phyloP scores from a whole-genome alignment of 2,329 filamentous ascomycete species.

The Trichoderma asperellum region DNA sequence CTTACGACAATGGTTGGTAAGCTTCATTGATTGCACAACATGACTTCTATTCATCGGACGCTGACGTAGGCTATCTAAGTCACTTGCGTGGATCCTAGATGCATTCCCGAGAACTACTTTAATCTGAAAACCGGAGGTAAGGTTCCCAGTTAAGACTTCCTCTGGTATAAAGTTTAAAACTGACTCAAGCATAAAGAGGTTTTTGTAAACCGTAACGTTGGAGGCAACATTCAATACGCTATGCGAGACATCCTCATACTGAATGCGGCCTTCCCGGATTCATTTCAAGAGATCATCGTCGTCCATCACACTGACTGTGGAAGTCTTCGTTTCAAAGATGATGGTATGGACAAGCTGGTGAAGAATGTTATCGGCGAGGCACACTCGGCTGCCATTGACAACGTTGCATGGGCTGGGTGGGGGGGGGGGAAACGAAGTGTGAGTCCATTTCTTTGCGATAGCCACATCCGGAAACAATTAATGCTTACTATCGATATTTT shows the following conservation, averaged over 20 bases:
- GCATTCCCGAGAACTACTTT: too few relatives aligned
- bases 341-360: background rate
- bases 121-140: too few relatives aligned
- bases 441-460: background rate
- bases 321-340: background rate
- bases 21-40: too few relatives aligned
- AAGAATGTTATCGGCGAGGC: background rate
- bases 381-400: background rate
- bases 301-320: background rate
- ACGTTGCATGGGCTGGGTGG: background rate
- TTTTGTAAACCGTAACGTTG: background rate
- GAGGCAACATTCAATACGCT: background rate
- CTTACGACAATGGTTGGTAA: too few relatives aligned
- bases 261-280: background rate
- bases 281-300: background rate
- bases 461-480: background rate
- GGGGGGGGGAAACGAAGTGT: background rate
- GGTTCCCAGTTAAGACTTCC: too few relatives aligned
- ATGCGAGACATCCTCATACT: background rate
- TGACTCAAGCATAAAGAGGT: background rate
- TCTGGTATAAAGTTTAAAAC: too few relatives aligned
- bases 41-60: too few relatives aligned
- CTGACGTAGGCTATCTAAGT: too few relatives aligned
- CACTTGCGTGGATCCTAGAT: too few relatives aligned
- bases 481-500: background rate